phyloP scores from a whole-genome alignment of 1,139 yeast genomes.

The Pichia sp. region DNA sequence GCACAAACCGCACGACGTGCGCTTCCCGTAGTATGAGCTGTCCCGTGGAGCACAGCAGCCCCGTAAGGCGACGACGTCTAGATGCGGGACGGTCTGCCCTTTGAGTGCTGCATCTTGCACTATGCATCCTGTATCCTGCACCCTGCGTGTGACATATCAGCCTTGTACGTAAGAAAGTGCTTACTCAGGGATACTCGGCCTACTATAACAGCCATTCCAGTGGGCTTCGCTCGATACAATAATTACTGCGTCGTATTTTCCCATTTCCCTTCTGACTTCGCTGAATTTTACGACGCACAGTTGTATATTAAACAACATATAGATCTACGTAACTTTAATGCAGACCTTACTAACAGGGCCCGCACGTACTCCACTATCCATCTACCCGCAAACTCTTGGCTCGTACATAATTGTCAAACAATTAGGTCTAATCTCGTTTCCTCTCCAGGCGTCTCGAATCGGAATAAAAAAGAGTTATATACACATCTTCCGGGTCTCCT shows the following conservation, averaged over 20 bases:
- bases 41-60: background rate
- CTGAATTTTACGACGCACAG: background rate
- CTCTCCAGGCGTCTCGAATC: background rate
- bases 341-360: background rate
- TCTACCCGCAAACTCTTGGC: background rate
- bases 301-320: background rate
- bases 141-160: background rate
- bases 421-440: background rate
- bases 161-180: background rate
- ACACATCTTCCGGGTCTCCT: background rate
- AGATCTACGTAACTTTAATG: background rate
- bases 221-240: background rate
- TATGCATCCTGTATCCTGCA: background rate
- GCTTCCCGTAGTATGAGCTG: background rate
- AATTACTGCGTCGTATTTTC: background rate
- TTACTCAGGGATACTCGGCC: background rate
- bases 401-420: background rate
- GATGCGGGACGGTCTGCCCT: background rate
- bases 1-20: background rate
- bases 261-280: background rate
- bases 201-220: background rate
- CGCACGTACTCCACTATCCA: background rate
- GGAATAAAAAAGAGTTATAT: background rate
- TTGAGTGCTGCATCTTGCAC: background rate
- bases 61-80: background rate